Base-by-base conservation (phyloP, 2,329 filamentous ascomycete genomes). In the Scytalidium lignicola region DNA sequence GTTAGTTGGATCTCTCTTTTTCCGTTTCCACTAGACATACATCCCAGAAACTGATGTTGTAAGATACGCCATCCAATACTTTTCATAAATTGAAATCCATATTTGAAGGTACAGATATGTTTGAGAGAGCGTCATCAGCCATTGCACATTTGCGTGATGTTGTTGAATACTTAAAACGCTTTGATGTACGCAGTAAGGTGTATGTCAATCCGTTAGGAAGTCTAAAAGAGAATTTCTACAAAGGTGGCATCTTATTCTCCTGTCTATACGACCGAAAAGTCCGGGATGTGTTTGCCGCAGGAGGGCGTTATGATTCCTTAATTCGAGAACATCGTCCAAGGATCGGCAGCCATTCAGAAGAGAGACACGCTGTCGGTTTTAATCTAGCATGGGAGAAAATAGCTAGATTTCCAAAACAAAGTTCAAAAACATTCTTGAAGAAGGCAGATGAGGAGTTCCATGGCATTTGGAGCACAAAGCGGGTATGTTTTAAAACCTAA, bases 141-240 rank as follows among this genome's bases (percentile, higher is more conserved):
- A 84, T 96, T 60, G 85, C 85, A 1, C 90, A 96, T 63, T 71
- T 99, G 22, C 86, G 85, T 51, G 83, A 88, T 48, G 83, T 97
- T 1, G 75, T 89, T 42, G 79, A 82, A 28, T 93, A 93, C 60
- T 78, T 86, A 51, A 87, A 88, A 61, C 79, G 83, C 2, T 83
- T 96, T 53, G 82, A 83, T 1, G 77, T 97, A 1, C 77, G 77
- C 48, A 83, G 83, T 44, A 93, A 91, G 62, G 74, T 96, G 22
- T 95, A 91, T 60, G 76, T 97, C 57, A 88, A 83, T 55, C 91
- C 92, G 0, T 74, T 99, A 6, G 88, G 85, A 62, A 95, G 88
- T 65, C 80, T 95, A 61, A 95, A 95, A 62, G 91, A 96, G 63
- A 87, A 85, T 49, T 96, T 97, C 64, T 99, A 93, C 66, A 74